Base-by-base conservation (phyloP, 257 asterid genomes). In the Solanum bulbocastanum region DNA sequence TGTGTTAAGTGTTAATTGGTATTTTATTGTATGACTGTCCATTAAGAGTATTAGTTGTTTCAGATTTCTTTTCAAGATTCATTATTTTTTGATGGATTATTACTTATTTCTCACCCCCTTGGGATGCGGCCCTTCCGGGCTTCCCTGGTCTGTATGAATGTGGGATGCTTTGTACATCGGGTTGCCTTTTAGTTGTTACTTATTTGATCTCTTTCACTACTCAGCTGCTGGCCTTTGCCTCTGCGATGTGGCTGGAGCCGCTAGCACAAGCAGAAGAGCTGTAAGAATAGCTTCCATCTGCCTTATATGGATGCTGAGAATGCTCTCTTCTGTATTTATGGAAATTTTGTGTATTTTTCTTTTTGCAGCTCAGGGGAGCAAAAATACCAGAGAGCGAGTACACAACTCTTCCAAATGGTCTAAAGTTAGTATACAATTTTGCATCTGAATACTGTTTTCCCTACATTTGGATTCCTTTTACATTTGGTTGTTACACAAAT, bases 201-300 rank as follows among this genome's bases (percentile, higher is more conserved):
- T 71, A 73, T 83, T 92, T 88, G 35, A 84, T 86, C 87, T 88
- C 11, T 90, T 30, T 84, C 65, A 73, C 86, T 89, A 86, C 62
- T 86, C 96, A 97, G 97, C 96, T 88, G 95, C 95, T 84, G 94
- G 94, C 75, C 84, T 94, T 88, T 91, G 93, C 81, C 73, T 96
- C 78, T 84, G 92, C n/a, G 90, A 93, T 89, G 93, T 92, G 83
- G 98, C 99, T 85, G 88, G 60, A 84, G 98, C 98, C 22, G 98
- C 86, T 86, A 97, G 99, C 92, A 95, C 98, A 84, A 96, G 98
- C 86, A 93, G 95, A 96, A 91, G 99, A 93, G 99, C 99, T 85
- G 99, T 97, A 93, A 91, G 99, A 81, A 86, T 71, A 20, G 58
- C 16, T 58, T 44, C 79, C 18, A 36, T 11, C 16, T 32, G 30